These are phyloP conservation scores for Cordia subcordata DNA, from an alignment of 257 asterid species.

Conservation along the genomic window DNA sequence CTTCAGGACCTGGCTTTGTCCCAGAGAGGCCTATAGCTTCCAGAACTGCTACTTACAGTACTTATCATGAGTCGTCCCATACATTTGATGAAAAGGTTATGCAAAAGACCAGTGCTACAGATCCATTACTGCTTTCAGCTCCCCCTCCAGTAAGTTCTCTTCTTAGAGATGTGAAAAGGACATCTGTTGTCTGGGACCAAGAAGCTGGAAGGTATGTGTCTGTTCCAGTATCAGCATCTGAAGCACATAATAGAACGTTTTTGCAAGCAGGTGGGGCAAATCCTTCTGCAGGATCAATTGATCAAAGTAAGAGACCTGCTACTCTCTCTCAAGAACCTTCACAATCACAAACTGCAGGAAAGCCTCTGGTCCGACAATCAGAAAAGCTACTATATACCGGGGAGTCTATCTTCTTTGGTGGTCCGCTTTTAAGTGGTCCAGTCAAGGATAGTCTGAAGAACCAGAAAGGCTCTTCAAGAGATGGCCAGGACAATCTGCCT, in stretches of 20 bases:
- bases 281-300: constrained; percentile 22
- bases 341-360: constrained; percentile 24
- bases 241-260: constrained; percentile 43
- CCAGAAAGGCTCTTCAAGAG: constrained; percentile 44
- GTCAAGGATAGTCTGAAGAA: constrained; percentile 42
- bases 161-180: constrained; percentile 70
- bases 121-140: constrained; percentile 37
- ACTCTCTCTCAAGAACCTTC: constrained; percentile 32
- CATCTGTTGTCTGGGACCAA: constrained; percentile 97
- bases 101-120: constrained; percentile 44
- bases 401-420: constrained; percentile 90
- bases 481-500: constrained; percentile 39
- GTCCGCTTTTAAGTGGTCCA: constrained; percentile 78
- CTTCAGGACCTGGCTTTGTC: constrained; percentile 17
- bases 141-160: constrained; percentile 51
- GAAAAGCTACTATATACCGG: constrained; percentile 72
- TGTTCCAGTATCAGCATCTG: constrained; percentile 63
- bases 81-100: constrained; percentile 43
- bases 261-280: constrained; percentile 26
- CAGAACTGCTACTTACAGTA: constrained; percentile 22
- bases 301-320: constrained; percentile 36
- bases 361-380: constrained; percentile 39
- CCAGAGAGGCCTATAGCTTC: constrained; percentile 31
- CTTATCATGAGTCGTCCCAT: constrained; percentile 27
- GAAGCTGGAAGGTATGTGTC: constrained; percentile 98